phyloP scores from a whole-genome alignment of 768 basidiomycete species.

The Dioszegia crocea region DNA sequence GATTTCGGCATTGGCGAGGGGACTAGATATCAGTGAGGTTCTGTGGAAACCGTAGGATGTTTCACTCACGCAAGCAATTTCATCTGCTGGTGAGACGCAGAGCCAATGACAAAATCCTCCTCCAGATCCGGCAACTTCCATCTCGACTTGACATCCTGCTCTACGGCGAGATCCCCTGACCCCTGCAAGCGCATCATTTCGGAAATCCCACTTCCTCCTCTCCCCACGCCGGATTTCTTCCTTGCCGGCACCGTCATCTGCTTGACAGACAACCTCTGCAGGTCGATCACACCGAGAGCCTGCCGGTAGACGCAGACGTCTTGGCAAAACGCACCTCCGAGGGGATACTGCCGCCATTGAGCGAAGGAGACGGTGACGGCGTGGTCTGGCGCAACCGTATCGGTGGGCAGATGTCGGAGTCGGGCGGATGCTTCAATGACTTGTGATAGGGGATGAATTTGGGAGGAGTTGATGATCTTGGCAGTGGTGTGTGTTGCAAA shows the following conservation, averaged over 20 bases:
- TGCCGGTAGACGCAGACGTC: conserved; percentile 41
- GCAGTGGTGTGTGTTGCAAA: conserved; percentile 44
- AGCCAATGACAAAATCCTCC: not conserved
- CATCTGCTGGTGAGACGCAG: not conserved
- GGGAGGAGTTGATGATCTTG: conserved; percentile 54
- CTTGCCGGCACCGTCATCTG: not conserved
- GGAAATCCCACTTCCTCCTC: conserved; percentile 32
- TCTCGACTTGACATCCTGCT: conserved; percentile 15
- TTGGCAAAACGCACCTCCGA: conserved; percentile 12
- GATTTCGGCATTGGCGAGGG: conserved; percentile 75
- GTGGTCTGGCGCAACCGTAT: not conserved
- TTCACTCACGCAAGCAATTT: not conserved
- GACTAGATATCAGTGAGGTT: conserved; percentile 3
- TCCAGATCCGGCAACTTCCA: conserved; percentile 21
- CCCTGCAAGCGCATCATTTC: conserved; percentile 36
- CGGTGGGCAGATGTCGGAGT: conserved; percentile 41
- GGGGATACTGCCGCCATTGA: conserved; percentile 7
- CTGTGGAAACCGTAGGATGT: no score
- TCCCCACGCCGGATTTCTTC: not conserved
- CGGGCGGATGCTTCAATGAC: conserved; percentile 61
- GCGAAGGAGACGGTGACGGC: conserved; percentile 37
- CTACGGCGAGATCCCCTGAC: conserved; percentile 12
- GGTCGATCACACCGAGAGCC: not conserved
- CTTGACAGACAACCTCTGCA: not conserved
- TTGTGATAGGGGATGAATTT: conserved; percentile 57